These are phyloP conservation scores for Xylaria castorea DNA, from an alignment of 495 filamentous ascomycete species.

Conservation along the genomic window DNA sequence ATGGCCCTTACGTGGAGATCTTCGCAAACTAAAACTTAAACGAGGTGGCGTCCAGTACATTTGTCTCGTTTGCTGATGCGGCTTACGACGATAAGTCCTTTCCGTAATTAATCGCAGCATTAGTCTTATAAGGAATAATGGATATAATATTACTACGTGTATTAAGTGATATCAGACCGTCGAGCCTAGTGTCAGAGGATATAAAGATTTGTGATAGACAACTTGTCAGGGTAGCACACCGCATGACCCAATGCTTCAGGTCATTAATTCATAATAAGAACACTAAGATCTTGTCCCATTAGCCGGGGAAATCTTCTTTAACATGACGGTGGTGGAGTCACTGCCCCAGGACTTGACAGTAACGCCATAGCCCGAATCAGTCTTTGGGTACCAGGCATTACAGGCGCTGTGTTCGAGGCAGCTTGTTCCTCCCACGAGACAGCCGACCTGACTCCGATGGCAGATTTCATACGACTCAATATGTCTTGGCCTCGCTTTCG, in stretches of 20 bases:
- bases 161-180: neutral
- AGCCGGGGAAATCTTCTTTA: neutral
- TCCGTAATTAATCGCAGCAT: neutral
- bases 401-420: neutral
- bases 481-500: constrained; percentile 16
- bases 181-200: neutral
- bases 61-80: neutral
- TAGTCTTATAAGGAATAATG: neutral
- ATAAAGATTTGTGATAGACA: neutral
- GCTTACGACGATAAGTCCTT: neutral
- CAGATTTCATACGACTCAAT: constrained; percentile 31
- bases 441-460: constrained; percentile 33
- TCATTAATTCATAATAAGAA: neutral
- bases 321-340: neutral
- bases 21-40: constrained; percentile 22
- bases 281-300: neutral
- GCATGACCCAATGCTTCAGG: neutral
- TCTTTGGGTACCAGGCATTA: constrained; percentile 5
- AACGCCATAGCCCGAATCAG: constrained; percentile 15
- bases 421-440: constrained; percentile 19
- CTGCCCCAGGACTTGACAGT: neutral
- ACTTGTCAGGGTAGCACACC: too few species aligned
- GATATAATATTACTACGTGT: neutral
- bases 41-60: neutral
- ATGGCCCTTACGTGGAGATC: neutral